These are phyloP conservation scores for Ambrosiella xylebori DNA, from an alignment of 2,329 filamentous ascomycete species.

Conservation along the genomic window DNA sequence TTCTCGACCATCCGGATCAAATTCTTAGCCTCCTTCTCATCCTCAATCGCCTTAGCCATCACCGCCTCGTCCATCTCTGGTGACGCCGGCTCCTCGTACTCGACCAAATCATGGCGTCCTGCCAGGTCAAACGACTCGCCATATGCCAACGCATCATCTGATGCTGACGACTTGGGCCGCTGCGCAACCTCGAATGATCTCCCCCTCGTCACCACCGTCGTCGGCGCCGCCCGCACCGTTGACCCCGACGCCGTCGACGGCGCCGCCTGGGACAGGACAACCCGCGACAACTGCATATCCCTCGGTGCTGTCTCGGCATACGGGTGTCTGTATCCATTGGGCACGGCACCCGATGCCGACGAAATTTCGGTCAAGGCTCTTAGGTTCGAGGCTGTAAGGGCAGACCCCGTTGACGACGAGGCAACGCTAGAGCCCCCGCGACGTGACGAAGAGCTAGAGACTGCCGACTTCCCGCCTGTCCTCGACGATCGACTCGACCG, in stretches of 20 bases:
- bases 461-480: constrained; percentile 10
- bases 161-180: too few relatives aligned
- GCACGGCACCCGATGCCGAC: constrained; percentile 21
- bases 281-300: constrained; percentile 16
- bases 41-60: constrained; percentile 24
- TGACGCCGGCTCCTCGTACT: constrained; percentile 5
- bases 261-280: constrained; percentile 19
- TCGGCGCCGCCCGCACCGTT: neutral
- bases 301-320: constrained; percentile 26
- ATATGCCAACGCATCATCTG: constrained; percentile 67
- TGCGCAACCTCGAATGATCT: too few relatives aligned
- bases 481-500: constrained; percentile 1
- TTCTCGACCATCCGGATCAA: constrained; percentile 60
- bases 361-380: constrained; percentile 36
- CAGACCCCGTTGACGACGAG: constrained; percentile 16
- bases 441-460: constrained; percentile 11
- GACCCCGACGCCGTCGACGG: constrained; percentile 19
- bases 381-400: constrained; percentile 36
- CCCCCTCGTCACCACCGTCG: too few relatives aligned
- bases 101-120: constrained; percentile 26
- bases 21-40: constrained; percentile 37
- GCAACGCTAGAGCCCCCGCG: constrained; percentile 14
- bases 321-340: constrained; percentile 21
- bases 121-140: constrained; percentile 58
- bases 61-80: constrained; percentile 23